Base-by-base conservation (phyloP, 2,329 filamentous ascomycete species). In the Botryotinia calthae region DNA sequence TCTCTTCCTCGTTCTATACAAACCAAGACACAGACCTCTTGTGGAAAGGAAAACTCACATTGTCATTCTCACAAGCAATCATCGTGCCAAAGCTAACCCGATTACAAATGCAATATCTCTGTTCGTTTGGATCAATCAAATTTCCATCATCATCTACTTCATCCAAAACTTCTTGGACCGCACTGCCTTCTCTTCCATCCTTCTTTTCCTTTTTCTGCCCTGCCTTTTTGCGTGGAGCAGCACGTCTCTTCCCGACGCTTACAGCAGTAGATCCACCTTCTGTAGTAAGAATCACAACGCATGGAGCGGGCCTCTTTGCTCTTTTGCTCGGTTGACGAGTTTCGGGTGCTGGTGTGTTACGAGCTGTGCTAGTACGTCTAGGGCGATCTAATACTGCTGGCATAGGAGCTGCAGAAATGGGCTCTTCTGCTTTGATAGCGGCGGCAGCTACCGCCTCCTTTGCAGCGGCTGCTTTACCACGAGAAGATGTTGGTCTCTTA, bases 21-120 rank as follows among this genome's bases (percentile, higher is more conserved):
- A 74, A 59, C n/a, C n/a, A 54, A 72, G 44, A 70, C 64, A 44
- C 22, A 18, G 44, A 14, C 20, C 31, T n/a, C 42, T 10, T 16
- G 28, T 18, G 20, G 31, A 73, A 84, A 37, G 14, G 22, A 73
- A 84, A 71, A 77, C 89, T 88, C 84, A 93, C 91, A 82, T 93
- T 90, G 62, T 88, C 85, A 78, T 94, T 94, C 79, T 95, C 93
- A 82, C 93, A 96, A 74, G 89, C 88, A 80, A 96, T 93, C 93
- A 96, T 96, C 31, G 87, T 90, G 70, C 93, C 93, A 80, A 91
- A 95, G 80, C 91, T 94, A 70, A 96, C 91, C 73, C 93, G 86
- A 77, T 93, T 91, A 82, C 93, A 96, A 71, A 91, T 82, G 79
- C 93, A 96, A 81, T 96, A 96, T 75, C 88, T 85, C 59, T 90